These are phyloP conservation scores for Anthostomella pinea DNA, from an alignment of 2,329 filamentous ascomycete species.

Conservation along the genomic window DNA sequence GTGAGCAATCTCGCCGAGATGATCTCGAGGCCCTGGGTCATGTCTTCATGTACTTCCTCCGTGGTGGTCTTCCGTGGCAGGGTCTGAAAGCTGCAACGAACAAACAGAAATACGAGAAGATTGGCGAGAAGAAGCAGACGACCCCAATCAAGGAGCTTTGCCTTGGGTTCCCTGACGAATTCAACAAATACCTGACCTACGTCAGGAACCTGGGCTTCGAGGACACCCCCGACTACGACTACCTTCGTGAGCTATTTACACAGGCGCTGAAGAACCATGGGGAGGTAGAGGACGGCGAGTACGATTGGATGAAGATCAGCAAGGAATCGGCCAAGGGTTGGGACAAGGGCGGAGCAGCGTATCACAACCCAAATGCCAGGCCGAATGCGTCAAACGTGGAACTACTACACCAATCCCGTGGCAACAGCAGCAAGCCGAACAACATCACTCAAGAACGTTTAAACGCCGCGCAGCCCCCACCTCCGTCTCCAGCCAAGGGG, in stretches of 20 bases:
- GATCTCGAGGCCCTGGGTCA: conserved; percentile 85
- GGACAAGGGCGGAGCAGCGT: conserved; percentile 65
- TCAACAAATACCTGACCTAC: conserved; percentile 96
- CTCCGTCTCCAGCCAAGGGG: conserved; percentile 80
- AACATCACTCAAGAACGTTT: conserved; percentile 80
- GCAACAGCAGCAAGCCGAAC: conserved; percentile 63
- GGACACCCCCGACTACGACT: conserved; percentile 97
- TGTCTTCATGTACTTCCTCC: conserved; percentile 72
- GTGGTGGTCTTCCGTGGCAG: conserved; percentile 70
- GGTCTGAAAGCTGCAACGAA: conserved; percentile 71
- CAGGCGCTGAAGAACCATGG: conserved; percentile 92
- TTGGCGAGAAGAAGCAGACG: conserved; percentile 99
- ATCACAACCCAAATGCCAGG: conserved; percentile 74
- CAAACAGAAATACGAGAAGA: conserved; percentile 99
- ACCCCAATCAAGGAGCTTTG: conserved; percentile 96
- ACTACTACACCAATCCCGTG: conserved; percentile 70
- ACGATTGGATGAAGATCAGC: conserved; percentile 99
- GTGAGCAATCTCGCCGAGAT: conserved; percentile 93
- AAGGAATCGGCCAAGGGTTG: conserved; percentile 80
- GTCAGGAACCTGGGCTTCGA: conserved; percentile 98
- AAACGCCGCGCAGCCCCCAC: conserved; percentile 90
- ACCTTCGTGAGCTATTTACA: conserved; percentile 92
- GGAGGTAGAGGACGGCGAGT: conserved; percentile 95
- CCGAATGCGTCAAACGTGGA: conserved; percentile 84
- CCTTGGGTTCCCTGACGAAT: conserved; percentile 93